Percentiles rank a stretch among this genome's conserved stretches.
Conservation (phyloP, 75 land plant species). For the Cryptomeria japonica region DNA sequence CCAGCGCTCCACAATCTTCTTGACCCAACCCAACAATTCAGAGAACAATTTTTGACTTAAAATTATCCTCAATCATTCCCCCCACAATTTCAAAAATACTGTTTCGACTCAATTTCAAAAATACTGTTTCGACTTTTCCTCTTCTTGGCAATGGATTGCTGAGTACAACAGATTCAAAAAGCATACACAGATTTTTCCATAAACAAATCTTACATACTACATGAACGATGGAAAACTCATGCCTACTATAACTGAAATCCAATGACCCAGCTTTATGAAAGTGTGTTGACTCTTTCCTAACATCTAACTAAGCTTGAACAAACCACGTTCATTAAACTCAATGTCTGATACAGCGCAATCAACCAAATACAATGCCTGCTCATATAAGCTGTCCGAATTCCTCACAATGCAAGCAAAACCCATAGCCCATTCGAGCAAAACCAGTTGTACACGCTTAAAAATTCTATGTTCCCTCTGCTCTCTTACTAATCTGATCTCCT, state of each 20-base stretch:
- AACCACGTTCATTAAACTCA: not conserved
- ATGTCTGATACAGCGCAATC: not conserved
- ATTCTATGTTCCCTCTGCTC: not conserved
- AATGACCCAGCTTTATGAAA: not conserved
- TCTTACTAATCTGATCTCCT: not conserved
- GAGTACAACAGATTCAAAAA: too few species aligned
- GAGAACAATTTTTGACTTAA: not conserved
- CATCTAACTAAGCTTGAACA: not conserved
- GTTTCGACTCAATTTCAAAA: too few species aligned
- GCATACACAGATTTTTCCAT: too few species aligned
- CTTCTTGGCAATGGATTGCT: too few species aligned
- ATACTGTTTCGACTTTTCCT: too few species aligned
- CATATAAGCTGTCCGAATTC: not conserved
- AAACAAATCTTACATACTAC: too few species aligned
- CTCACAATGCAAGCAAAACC: not conserved
- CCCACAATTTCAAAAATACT: not conserved
- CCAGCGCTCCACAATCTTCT: not conserved
- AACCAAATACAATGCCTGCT: not conserved
- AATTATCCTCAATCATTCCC: not conserved
- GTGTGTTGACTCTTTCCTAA: not conserved
- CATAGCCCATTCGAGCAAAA: not conserved
- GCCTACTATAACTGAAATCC: not conserved
- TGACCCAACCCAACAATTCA: not conserved
- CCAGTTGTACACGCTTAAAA: not conserved
- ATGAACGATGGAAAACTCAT: too few species aligned